Evolutionary conservation across 2,329 filamentous ascomycete genomes (phyloP).

Genomic region (Magnaporthiopsis poae): DNA sequence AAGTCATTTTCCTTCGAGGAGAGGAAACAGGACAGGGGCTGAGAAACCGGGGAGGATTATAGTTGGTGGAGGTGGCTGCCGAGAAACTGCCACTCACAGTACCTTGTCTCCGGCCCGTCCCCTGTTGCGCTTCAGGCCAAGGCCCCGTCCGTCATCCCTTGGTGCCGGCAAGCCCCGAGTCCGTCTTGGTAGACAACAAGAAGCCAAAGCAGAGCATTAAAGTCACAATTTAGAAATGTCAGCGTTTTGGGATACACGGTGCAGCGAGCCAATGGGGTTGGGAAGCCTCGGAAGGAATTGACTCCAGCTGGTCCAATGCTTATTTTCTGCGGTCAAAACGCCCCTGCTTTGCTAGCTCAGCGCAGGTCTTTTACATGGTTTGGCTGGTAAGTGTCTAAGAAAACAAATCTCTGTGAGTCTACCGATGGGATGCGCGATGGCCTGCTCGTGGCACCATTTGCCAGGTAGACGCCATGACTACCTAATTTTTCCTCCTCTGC

Average conservation of each 20-base stretch:
- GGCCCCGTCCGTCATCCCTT: no score
- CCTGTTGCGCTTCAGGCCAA: no score
- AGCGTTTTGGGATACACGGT: neutral
- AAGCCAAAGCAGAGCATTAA: no score
- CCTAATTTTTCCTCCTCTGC: slow-evolving; percentile 2
- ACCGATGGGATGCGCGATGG: neutral
- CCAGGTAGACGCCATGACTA: neutral
- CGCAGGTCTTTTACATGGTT: neutral
- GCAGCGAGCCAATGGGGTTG: neutral
- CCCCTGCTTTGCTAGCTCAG: neutral
- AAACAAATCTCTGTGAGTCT: neutral
- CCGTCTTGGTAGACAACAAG: no score
- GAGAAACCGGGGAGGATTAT: no score
- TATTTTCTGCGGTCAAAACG: neutral
- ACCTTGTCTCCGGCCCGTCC: no score
- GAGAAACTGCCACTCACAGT: no score
- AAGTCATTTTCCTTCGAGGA: no score
- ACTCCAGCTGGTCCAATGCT: neutral
- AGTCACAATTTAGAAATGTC: no score
- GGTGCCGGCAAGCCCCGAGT: no score
- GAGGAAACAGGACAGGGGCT: no score
- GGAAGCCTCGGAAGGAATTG: neutral
- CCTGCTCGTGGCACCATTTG: neutral
- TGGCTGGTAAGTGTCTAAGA: neutral
- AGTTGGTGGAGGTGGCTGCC: no score